These are phyloP conservation scores for Talaromyces sp. DNA, from an alignment of 2,329 filamentous ascomycete genomes.

Conservation along the genomic window DNA sequence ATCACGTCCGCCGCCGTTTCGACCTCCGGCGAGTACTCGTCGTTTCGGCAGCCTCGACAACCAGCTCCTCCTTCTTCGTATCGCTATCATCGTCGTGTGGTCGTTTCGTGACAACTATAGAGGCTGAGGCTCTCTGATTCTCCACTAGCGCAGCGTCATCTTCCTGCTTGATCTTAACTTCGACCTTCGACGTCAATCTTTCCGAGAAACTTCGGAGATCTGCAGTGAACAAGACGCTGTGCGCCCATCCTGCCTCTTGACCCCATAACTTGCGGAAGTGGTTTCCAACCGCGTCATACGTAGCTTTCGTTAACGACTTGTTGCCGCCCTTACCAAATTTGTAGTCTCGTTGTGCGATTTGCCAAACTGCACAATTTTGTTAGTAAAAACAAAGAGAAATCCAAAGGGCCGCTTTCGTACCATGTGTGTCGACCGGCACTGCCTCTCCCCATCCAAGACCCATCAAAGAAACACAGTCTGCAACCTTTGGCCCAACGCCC, in stretches of 20 bases:
- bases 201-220: slow-evolving; percentile 83
- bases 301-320: slow-evolving; percentile 80
- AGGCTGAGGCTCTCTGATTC: slow-evolving; percentile 24
- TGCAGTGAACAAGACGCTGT: slow-evolving; percentile 93
- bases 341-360: slow-evolving; percentile 95
- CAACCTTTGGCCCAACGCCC: slow-evolving; percentile 93
- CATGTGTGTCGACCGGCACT: slow-evolving; percentile 92
- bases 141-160: slow-evolving; percentile 25
- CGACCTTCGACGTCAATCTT: slow-evolving; percentile 41
- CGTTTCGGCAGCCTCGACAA: slow-evolving; percentile 10
- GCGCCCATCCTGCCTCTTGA: slow-evolving; percentile 91
- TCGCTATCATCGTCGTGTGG: slow-evolving; percentile 4
- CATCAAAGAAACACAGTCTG: slow-evolving; percentile 95
- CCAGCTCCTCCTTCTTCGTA: slow-evolving; percentile 12
- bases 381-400: background rate
- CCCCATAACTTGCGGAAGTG: slow-evolving; percentile 90
- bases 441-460: slow-evolving; percentile 93
- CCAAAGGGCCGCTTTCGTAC: slow-evolving; percentile 27
- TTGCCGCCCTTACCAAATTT: slow-evolving; percentile 79
- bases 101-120: slow-evolving; percentile 21
- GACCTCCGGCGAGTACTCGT: slow-evolving; percentile 6
- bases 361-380: slow-evolving; percentile 64
- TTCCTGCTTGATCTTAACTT: slow-evolving; percentile 29
- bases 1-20: slow-evolving; percentile 9
- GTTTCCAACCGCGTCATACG: slow-evolving; percentile 85